phyloP scores from a whole-genome alignment of 176 grass and related monocot species.

The Avena eriantha region DNA sequence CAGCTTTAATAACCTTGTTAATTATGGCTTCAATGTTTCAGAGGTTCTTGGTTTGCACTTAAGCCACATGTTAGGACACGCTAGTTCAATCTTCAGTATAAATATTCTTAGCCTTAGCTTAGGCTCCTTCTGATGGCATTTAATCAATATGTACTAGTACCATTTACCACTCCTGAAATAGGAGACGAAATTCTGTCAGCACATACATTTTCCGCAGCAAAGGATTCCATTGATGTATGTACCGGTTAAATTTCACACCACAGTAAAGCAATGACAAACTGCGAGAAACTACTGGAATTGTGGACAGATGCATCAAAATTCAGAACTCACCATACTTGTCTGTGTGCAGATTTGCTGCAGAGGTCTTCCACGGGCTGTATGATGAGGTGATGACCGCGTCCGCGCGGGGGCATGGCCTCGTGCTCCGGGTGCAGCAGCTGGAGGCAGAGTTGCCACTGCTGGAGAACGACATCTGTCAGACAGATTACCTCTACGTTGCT shows the following conservation, averaged over 20 bases:
- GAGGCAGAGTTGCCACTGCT: constrained; percentile 72
- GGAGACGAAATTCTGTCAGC: background rate
- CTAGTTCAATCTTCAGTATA: background rate
- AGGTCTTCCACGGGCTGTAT: constrained; percentile 77
- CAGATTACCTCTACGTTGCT: constrained; percentile 53
- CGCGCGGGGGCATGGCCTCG: constrained; percentile 66
- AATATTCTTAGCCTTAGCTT: background rate
- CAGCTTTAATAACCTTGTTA: background rate
- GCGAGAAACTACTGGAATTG: constrained; percentile 6
- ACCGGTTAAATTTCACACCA: background rate
- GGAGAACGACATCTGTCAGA: constrained; percentile 54
- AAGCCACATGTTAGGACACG: constrained; percentile 12
- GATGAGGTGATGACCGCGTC: constrained; percentile 72
- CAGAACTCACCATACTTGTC: background rate
- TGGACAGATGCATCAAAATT: background rate
- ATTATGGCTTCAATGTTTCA: background rate
- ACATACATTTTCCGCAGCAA: background rate
- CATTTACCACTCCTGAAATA: background rate
- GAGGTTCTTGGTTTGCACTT: constrained; percentile 16
- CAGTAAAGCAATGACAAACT: background rate
- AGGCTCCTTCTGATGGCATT: background rate
- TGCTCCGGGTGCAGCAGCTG: constrained; percentile 77
- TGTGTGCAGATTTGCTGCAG: constrained; percentile 63
- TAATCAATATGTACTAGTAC: background rate
- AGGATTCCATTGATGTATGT: background rate